phyloP scores from a whole-genome alignment of 225 moss, liverwort and hornwort species.

The Physcomitrium patens region DNA sequence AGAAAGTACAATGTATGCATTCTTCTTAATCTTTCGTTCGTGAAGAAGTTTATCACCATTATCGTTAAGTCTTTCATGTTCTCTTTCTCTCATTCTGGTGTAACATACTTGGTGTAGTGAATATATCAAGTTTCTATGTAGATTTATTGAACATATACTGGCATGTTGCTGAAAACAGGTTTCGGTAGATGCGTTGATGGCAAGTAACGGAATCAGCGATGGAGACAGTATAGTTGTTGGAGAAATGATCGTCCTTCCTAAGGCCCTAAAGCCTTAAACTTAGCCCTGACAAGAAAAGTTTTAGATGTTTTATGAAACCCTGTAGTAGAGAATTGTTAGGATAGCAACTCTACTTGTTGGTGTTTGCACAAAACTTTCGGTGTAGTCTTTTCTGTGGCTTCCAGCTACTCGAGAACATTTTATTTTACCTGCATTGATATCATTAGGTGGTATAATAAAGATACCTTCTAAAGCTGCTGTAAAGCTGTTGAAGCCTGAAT shows the following conservation, averaged over 20 bases:
- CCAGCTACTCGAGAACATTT: slow-evolving; percentile 15
- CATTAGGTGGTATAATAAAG: slow-evolving; percentile 4
- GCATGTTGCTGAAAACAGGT: slow-evolving; percentile 38
- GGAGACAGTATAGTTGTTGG: slow-evolving; percentile 43
- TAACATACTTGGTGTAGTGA: too few relatives aligned
- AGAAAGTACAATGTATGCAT: slow-evolving; percentile 44
- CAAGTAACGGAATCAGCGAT: slow-evolving; percentile 44
- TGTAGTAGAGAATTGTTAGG: slow-evolving; percentile 14
- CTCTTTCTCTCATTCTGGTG: background rate
- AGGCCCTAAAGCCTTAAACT: slow-evolving; percentile 11
- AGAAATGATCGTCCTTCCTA: slow-evolving; percentile 43
- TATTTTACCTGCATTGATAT: background rate
- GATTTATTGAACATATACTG: slow-evolving; percentile 22
- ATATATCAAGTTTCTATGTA: background rate
- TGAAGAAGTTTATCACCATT: background rate
- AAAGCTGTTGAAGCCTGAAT: background rate
- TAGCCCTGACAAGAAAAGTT: too few relatives aligned
- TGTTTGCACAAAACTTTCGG: slow-evolving; percentile 14
- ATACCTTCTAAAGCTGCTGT: background rate
- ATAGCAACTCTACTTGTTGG: slow-evolving; percentile 21
- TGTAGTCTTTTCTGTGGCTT: slow-evolving; percentile 21
- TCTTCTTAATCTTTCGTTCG: slow-evolving; percentile 13
- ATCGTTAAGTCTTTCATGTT: background rate
- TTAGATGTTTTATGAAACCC: slow-evolving; percentile 18
- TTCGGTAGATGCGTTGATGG: slow-evolving; percentile 46